Evolutionary conservation across 805 yeast species (phyloP).

Genomic region (Hanseniaspora guilliermondii): DNA sequence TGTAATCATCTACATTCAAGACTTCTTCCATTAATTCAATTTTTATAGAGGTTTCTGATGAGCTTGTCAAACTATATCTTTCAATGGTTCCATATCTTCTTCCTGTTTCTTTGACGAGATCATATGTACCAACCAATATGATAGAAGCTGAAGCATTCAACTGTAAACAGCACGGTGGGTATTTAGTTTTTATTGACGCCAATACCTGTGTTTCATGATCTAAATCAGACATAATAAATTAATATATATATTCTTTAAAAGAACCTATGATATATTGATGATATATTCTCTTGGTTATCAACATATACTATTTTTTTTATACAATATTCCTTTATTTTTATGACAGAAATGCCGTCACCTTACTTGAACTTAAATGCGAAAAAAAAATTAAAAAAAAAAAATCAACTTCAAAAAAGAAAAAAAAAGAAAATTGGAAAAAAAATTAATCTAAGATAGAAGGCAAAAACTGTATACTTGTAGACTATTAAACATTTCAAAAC

Average conservation of each 20-base stretch:
- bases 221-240: slow-evolving; percentile 8
- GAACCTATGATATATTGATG: not conserved
- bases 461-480: too few relatives aligned
- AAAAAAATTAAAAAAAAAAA: too few relatives aligned
- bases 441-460: too few relatives aligned
- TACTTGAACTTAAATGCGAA: too few relatives aligned
- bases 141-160: slow-evolving; percentile 41
- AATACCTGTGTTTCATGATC: slow-evolving; percentile 19
- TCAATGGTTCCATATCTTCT: slow-evolving; percentile 54
- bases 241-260: not conserved
- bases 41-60: slow-evolving; percentile 13
- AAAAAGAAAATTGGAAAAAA: not conserved
- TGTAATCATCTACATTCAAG: slow-evolving; percentile 13
- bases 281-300: not conserved
- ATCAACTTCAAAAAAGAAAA: not conserved
- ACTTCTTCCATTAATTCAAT: slow-evolving; percentile 19
- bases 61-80: slow-evolving; percentile 21
- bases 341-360: too few relatives aligned
- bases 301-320: not conserved
- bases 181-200: slow-evolving; percentile 30
- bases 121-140: slow-evolving; percentile 68
- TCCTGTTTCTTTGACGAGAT: slow-evolving; percentile 48
- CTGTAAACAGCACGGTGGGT: slow-evolving; percentile 78
- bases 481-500: too few relatives aligned
- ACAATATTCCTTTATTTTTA: too few relatives aligned